A percentile compares a stretch with the other conserved stretches of the same genome.
Conservation (phyloP, 176 grass and related monocot species). For the Rhipidocladum racemiflorum region DNA sequence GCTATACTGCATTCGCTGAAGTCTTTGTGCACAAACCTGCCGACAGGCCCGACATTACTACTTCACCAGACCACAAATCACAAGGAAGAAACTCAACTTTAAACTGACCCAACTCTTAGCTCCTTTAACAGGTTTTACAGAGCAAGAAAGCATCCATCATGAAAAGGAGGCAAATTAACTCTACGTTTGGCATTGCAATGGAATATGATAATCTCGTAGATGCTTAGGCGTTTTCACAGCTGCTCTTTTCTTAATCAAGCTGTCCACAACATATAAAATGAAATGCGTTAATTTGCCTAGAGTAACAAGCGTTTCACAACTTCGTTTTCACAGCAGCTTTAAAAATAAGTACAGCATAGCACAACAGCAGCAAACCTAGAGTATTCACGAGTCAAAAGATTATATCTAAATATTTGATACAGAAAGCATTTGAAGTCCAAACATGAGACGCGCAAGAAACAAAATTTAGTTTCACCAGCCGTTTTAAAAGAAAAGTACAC, state of each 20-base stretch:
- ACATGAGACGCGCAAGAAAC: neutral
- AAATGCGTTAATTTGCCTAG: too few relatives aligned
- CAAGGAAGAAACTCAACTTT: too few relatives aligned
- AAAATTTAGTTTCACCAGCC: neutral
- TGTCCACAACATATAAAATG: neutral
- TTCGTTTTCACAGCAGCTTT: neutral
- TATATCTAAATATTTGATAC: neutral
- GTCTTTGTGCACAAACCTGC: too few relatives aligned
- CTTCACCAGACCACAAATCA: too few relatives aligned
- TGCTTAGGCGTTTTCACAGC: too few relatives aligned
- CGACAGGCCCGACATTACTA: too few relatives aligned
- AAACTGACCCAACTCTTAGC: neutral
- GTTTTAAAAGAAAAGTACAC: neutral
- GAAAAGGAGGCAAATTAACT: too few relatives aligned
- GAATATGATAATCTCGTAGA: too few relatives aligned
- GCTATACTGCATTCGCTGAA: too few relatives aligned
- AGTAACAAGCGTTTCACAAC: too few relatives aligned
- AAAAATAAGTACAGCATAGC: neutral
- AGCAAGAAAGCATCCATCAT: too few relatives aligned
- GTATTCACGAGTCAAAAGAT: neutral
- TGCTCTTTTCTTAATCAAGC: neutral
- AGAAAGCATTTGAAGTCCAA: neutral
- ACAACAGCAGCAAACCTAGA: neutral
- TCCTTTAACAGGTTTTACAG: neutral
- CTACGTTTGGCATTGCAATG: too few relatives aligned